Conservation (phyloP, 805 yeast species). For the Candida tammaniensis region DNA sequence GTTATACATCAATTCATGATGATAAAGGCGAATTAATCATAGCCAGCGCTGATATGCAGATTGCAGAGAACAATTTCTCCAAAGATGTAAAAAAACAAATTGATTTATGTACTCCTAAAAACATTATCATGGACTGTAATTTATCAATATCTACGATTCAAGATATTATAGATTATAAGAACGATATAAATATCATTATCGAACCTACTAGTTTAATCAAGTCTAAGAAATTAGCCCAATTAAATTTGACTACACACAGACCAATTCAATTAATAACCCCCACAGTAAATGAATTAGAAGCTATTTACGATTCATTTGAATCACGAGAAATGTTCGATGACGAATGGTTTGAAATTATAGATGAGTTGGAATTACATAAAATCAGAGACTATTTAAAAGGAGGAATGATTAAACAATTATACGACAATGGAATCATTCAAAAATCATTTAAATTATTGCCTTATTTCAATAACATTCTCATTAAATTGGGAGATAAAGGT, state of each 20-base stretch:
- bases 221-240: constrained; percentile 45
- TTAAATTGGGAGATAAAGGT: constrained; percentile 70
- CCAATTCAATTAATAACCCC: constrained; percentile 58
- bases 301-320: constrained; percentile 51
- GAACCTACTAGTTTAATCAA: constrained; percentile 81
- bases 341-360: constrained; percentile 74
- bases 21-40: constrained; percentile 59
- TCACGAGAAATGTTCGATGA: constrained; percentile 43
- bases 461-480: constrained; percentile 59
- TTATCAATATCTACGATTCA: constrained; percentile 44
- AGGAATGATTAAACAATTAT: constrained; percentile 23
- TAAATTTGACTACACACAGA: constrained; percentile 38
- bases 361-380: constrained; percentile 41
- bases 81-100: constrained; percentile 44
- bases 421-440: constrained; percentile 52
- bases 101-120: constrained; percentile 39
- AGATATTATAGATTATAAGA: constrained; percentile 27
- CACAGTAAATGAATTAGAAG: constrained; percentile 57
- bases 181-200: constrained; percentile 38
- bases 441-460: constrained; percentile 74
- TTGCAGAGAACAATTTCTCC: constrained; percentile 47
- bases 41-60: constrained; percentile 86
- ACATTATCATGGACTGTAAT: constrained; percentile 68
- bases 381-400: constrained; percentile 42
- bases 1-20: constrained; percentile 70